Evolutionary conservation across 164 flowering plant species (phyloP).

Genomic region (Sextonia rubra): DNA sequence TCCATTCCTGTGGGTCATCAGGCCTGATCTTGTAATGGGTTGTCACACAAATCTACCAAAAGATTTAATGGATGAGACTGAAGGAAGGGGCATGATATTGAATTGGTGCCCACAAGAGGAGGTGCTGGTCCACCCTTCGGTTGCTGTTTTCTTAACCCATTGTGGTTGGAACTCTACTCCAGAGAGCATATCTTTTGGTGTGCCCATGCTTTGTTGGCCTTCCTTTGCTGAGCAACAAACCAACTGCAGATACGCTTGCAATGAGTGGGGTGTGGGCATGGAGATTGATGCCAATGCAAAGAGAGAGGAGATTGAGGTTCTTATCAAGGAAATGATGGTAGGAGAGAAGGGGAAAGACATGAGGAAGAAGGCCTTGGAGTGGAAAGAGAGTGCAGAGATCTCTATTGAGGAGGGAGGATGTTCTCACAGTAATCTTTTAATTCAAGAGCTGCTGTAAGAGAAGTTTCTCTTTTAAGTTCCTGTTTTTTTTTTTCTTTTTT

Average conservation of each 20-base stretch:
- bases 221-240: constrained; percentile 5
- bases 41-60: constrained; percentile 14
- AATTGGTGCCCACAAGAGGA: constrained; percentile 16
- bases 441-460: no score
- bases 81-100: constrained; percentile 15
- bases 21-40: constrained; percentile 21
- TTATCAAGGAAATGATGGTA: constrained; percentile 3
- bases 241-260: constrained; percentile 5
- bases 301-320: not conserved
- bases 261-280: constrained; percentile 12
- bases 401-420: not conserved
- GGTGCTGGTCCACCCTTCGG: constrained; percentile 12
- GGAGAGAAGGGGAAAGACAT: constrained; percentile 7
- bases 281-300: constrained; percentile 6
- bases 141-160: constrained; percentile 8
- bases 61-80: constrained; percentile 17
- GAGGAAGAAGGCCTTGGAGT: not conserved
- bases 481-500: no score
- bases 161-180: constrained; percentile 10
- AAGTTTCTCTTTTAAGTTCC: no score
- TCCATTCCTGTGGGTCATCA: no score
- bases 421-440: not conserved
- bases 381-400: constrained; percentile 1
- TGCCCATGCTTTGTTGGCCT: constrained; percentile 10
- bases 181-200: constrained; percentile 5